These are phyloP conservation scores for Suillus sp. DNA, from an alignment of 768 basidiomycete genomes.

Conservation along the genomic window DNA sequence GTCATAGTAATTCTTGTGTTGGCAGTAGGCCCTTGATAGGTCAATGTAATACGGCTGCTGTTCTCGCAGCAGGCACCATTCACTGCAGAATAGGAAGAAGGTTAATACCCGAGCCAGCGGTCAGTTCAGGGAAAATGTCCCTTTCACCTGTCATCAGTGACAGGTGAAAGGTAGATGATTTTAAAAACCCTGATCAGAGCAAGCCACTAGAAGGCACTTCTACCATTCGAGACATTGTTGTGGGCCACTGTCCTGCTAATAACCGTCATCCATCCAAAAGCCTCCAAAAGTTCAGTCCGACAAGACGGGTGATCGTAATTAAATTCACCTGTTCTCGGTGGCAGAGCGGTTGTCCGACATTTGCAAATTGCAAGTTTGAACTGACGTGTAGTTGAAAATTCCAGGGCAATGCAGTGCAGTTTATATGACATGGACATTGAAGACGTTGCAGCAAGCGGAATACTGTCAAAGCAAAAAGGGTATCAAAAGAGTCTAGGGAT, in stretches of 20 bases:
- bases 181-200: background rate
- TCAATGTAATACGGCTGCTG: background rate
- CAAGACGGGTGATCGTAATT: background rate
- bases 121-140: background rate
- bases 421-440: background rate
- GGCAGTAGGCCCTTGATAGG: background rate
- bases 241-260: background rate
- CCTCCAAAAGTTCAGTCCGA: background rate
- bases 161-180: background rate
- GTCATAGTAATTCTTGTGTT: background rate
- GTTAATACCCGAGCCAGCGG: background rate
- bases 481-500: slow-evolving; percentile 15
- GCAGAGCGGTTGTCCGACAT: background rate
- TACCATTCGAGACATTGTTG: background rate
- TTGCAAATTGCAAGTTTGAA: background rate
- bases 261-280: background rate
- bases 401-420: background rate
- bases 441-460: slow-evolving; percentile 2
- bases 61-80: background rate
- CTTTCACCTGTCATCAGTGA: background rate
- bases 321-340: background rate
- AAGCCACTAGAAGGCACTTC: background rate
- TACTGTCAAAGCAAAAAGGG: slow-evolving; percentile 11
- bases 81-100: background rate
- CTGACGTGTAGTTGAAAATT: background rate